Percentiles rank a stretch among this genome's conserved stretches.
These are phyloP conservation scores for Xylariaceae sp. DNA, from an alignment of 2,329 filamentous ascomycete genomes.

Conservation along the genomic window DNA sequence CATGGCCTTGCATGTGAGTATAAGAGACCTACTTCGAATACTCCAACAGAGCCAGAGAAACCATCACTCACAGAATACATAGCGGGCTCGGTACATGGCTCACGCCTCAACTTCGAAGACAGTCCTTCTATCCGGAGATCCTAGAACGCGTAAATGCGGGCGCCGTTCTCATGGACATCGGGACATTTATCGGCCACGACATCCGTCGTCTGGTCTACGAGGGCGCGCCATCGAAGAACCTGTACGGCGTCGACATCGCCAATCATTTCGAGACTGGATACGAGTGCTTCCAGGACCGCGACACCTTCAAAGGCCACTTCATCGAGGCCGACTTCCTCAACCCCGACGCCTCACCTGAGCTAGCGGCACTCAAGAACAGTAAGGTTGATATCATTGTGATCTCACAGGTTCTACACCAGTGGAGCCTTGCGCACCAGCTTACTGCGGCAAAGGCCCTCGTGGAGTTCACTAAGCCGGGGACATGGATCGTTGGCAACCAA, in stretches of 20 bases:
- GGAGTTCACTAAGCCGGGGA: slow-evolving; percentile 3
- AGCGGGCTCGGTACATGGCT: neutral
- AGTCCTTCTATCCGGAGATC: neutral
- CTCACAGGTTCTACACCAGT: slow-evolving; percentile 41
- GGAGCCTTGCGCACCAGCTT: slow-evolving; percentile 37
- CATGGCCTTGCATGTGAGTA: slow-evolving; percentile 15
- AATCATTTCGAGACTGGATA: slow-evolving; percentile 35
- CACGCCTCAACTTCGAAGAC: slow-evolving; percentile 1
- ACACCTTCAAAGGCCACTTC: slow-evolving; percentile 29
- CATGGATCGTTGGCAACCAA: slow-evolving; percentile 1
- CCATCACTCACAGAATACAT: neutral
- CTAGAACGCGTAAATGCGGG: slow-evolving; percentile 6
- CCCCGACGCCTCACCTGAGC: slow-evolving; percentile 25
- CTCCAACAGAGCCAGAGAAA: neutral
- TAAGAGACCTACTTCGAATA: slow-evolving; percentile 5
- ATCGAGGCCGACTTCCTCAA: slow-evolving; percentile 31
- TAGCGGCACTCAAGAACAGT: slow-evolving; percentile 32
- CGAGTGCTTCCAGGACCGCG: slow-evolving; percentile 35
- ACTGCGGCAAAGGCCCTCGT: slow-evolving; percentile 30
- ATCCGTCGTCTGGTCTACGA: slow-evolving; percentile 35
- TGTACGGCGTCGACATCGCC: slow-evolving; percentile 32
- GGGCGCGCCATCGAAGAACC: slow-evolving; percentile 29
- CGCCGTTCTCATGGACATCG: slow-evolving; percentile 34
- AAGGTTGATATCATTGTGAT: slow-evolving; percentile 40
- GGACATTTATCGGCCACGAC: slow-evolving; percentile 38